Percentiles rank a stretch among this genome's conserved stretches.
phyloP scores from a whole-genome alignment of 208 protist species.

The Trypanosoma cruzi region DNA sequence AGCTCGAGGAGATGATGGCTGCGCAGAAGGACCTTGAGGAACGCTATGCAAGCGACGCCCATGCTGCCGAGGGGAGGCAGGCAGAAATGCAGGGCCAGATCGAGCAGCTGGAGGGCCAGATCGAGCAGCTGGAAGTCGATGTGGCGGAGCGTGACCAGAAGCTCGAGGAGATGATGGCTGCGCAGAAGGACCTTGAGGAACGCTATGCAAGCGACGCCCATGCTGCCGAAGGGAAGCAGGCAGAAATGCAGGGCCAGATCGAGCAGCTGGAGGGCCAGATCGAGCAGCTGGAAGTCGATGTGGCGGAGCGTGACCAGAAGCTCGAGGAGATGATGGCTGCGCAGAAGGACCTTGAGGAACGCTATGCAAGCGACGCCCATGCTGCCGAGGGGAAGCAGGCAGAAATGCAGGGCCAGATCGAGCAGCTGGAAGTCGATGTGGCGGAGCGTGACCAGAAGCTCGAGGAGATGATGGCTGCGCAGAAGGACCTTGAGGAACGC shows the following conservation, averaged over 20 bases:
- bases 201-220: slow-evolving; percentile 12
- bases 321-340: slow-evolving; percentile 22
- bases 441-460: slow-evolving; percentile 31
- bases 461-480: slow-evolving; percentile 14
- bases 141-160: slow-evolving; percentile 25
- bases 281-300: slow-evolving; percentile 1
- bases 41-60: slow-evolving; percentile 11
- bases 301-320: slow-evolving; percentile 27
- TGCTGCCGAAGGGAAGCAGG: slow-evolving; percentile 26
- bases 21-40: slow-evolving; percentile 28
- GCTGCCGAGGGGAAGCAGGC: slow-evolving; percentile 27
- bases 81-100: slow-evolving; percentile 29
- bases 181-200: slow-evolving; percentile 27
- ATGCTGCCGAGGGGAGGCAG: slow-evolving; percentile 26
- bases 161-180: slow-evolving; percentile 23
- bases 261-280: slow-evolving; percentile 23
- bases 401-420: slow-evolving; percentile 28
- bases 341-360: slow-evolving; percentile 27
- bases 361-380: slow-evolving; percentile 10
- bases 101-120: slow-evolving; percentile 17
- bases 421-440: slow-evolving; percentile 9
- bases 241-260: slow-evolving; percentile 28
- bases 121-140: slow-evolving; percentile 10
- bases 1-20: slow-evolving; percentile 26
- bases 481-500: slow-evolving; percentile 26